phyloP scores from a whole-genome alignment of 768 basidiomycete genomes.

The Hortiboletus flavorubellus region DNA sequence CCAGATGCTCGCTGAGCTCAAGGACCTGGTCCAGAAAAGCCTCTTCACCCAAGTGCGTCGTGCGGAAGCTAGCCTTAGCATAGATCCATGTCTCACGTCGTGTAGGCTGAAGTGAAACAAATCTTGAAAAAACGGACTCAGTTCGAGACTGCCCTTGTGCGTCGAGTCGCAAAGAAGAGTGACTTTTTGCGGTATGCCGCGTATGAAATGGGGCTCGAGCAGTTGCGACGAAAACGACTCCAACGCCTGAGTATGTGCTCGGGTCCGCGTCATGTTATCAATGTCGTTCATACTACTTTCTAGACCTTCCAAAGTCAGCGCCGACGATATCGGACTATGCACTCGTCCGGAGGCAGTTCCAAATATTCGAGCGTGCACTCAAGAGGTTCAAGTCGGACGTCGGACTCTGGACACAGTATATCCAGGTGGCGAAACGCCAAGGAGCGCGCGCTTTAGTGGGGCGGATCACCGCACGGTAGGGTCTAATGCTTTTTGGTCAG shows the following conservation, averaged over 20 bases:
- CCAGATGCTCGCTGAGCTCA: conserved; percentile 93
- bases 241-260: conserved; percentile 61
- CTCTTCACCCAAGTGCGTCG: conserved; percentile 73
- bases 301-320: conserved; percentile 35
- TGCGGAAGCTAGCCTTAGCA: neutral
- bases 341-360: conserved; percentile 78
- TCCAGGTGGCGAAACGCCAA: conserved; percentile 78
- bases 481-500: neutral
- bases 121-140: conserved; percentile 82
- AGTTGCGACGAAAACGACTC: conserved; percentile 69
- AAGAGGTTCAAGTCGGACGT: conserved; percentile 88
- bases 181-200: conserved; percentile 91
- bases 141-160: conserved; percentile 81
- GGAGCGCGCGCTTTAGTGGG: conserved; percentile 77
- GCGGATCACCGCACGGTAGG: conserved; percentile 77
- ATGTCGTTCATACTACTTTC: neutral
- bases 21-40: conserved; percentile 81
- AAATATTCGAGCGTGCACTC: conserved; percentile 88
- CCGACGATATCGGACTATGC: conserved; percentile 81
- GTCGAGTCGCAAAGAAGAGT: conserved; percentile 78
- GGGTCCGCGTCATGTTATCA: neutral
- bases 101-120: conserved; percentile 72
- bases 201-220: conserved; percentile 88
- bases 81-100: neutral
- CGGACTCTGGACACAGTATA: conserved; percentile 85